A percentile compares a stretch with the other conserved stretches of the same genome.
Evolutionary conservation across 75 land plant species (phyloP).

Genomic region (Selaginella moellendorffii): DNA sequence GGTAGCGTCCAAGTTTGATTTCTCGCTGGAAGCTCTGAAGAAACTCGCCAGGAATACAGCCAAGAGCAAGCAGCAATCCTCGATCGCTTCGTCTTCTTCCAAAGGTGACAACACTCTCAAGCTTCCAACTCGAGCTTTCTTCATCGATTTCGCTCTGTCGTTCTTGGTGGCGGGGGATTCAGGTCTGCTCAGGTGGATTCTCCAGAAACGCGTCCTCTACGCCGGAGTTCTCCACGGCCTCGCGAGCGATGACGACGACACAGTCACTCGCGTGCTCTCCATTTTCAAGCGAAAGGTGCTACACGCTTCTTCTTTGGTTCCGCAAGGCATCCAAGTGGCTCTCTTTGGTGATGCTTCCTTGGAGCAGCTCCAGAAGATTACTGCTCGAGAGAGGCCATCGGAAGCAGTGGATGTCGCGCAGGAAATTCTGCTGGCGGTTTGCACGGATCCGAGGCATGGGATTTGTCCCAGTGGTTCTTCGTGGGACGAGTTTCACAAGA

Average conservation of each 20-base stretch:
- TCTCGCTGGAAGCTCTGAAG: conserved; percentile 36
- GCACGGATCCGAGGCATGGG: conserved; percentile 79
- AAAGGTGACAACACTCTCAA: no score
- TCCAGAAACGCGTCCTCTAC: conserved; percentile 65
- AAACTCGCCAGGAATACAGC: conserved; percentile 33
- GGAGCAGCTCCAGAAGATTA: conserved; percentile 55
- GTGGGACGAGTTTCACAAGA: conserved; percentile 5
- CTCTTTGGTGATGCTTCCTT: conserved; percentile 80
- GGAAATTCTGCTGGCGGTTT: conserved; percentile 41
- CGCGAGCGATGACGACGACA: conserved; percentile 56
- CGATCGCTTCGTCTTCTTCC: no score
- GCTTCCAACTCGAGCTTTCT: conserved; percentile 24
- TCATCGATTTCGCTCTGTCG: conserved; percentile 78
- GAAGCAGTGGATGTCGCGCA: conserved; percentile 43
- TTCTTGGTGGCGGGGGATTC: conserved; percentile 76
- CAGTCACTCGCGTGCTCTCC: conserved; percentile 41
- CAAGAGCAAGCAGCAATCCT: not conserved
- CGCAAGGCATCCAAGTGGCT: conserved; percentile 65
- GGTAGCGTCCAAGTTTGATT: conserved; percentile 65
- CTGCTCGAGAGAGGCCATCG: conserved; percentile 29
- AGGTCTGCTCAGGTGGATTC: conserved; percentile 59
- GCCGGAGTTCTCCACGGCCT: conserved; percentile 60
- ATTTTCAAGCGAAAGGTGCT: conserved; percentile 53
- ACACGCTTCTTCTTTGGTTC: conserved; percentile 38
- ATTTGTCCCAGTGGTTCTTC: conserved; percentile 43